These are phyloP conservation scores for Colletotrichum gloeosporioides DNA, from an alignment of 2,329 filamentous ascomycete genomes.

Conservation along the genomic window DNA sequence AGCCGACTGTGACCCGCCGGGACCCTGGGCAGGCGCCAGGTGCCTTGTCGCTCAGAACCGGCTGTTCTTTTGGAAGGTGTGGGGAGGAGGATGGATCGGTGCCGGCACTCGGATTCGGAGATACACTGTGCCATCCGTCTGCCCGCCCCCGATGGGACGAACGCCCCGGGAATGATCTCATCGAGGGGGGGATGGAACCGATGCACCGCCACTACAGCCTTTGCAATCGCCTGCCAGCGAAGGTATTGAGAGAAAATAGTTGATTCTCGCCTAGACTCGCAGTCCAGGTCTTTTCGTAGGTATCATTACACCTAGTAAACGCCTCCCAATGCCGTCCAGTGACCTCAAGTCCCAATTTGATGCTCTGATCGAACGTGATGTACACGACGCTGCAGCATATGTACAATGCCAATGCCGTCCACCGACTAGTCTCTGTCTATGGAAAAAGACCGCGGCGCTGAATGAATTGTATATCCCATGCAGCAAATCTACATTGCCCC, in stretches of 20 bases:
- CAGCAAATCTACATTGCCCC: not conserved
- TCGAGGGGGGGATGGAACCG: not conserved
- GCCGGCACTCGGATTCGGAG: slow-evolving; percentile 8
- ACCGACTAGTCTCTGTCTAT: not conserved
- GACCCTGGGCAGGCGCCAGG: not conserved
- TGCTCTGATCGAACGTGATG: slow-evolving; percentile 7
- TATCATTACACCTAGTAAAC: slow-evolving; percentile 20
- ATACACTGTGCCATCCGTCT: slow-evolving; percentile 6
- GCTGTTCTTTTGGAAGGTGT: not conserved
- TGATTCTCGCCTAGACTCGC: not conserved
- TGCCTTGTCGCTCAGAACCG: not conserved
- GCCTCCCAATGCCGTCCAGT: slow-evolving; percentile 16
- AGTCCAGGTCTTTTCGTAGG: slow-evolving; percentile 2
- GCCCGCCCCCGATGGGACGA: not conserved
- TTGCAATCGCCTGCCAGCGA: not conserved
- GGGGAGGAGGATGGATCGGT: not conserved
- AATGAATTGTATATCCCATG: not conserved
- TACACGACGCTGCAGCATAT: slow-evolving; percentile 6
- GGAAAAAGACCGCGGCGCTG: not conserved
- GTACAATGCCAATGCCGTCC: not conserved
- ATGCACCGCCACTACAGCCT: not conserved
- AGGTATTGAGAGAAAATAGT: not conserved
- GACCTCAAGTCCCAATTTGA: not conserved
- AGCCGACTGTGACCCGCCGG: not conserved
- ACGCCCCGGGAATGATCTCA: not conserved